Base-by-base conservation (phyloP, 306 rosid genomes). In the Oxytropis ochrocephala region DNA sequence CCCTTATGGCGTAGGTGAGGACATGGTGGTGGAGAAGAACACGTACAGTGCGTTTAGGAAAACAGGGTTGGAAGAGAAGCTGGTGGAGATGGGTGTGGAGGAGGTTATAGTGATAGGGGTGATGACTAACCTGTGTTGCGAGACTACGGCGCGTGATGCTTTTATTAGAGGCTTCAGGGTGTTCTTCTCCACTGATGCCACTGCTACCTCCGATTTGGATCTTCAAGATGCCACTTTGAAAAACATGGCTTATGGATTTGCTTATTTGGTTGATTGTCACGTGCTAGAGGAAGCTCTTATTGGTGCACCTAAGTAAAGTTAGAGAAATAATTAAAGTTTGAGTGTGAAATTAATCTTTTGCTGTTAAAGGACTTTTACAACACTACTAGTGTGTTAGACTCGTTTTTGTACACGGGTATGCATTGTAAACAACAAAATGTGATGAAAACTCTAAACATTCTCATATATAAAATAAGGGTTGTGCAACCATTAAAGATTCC, bases 141-240 rank as follows among this genome's bases (percentile, higher is more conserved):
- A 90, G 70, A 90, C 91, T 53, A 90, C 87, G 41, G 82, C 96
- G 82, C 95, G 96, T 59, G 95, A 84, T 0, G 95, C 88, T 0
- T 87, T 90, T 8, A 11, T 79, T 0, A 84, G 82, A 73, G 96
- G 90, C 0, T 85, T 80, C 16, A 82, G 91, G 29, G 96, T 87
- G 8, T 90, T 87, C 72, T 90, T 87, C 79, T 87, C 91, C 0
- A 74, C 85, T 0, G 93, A 90, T 46, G 89, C 96, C 0, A 87
- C 93, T 0, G 91, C 86, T 9, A 87, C 96, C 10, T 68, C 67
- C 11, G 55, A 81, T 50, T 0, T 2, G 7, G 95, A 85, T 49
- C 78, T 90, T 51, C 96, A 90, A 3, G 88, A 85, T 14, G 82
- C 95, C n/a, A 78, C 95, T 11, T 53, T 90, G 76, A 87, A 87